Percentiles rank a stretch among this genome's conserved stretches.
phyloP scores from a whole-genome alignment of 345 rosid species.

The Brassica nigra region DNA sequence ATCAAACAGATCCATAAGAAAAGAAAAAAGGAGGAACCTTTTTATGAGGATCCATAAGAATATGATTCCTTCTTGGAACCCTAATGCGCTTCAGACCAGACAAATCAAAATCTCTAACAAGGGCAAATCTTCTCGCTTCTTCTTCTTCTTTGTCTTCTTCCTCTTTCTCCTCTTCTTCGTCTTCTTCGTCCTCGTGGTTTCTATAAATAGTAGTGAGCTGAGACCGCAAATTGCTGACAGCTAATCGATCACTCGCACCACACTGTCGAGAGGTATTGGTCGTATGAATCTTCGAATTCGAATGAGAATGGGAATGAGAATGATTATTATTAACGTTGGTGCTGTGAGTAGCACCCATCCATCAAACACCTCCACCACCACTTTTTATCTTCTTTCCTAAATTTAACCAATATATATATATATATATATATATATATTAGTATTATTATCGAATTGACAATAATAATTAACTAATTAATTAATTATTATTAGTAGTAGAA shows the following conservation, averaged over 20 bases:
- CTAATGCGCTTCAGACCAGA: slow-evolving; percentile 53
- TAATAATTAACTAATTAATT: neutral
- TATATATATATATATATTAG: neutral
- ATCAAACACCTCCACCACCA: slow-evolving; percentile 46
- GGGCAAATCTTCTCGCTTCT: slow-evolving; percentile 21
- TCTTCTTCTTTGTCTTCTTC: slow-evolving; percentile 32
- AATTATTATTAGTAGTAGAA: slow-evolving; percentile 27
- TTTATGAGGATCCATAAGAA: slow-evolving; percentile 68
- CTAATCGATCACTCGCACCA: slow-evolving; percentile 30
- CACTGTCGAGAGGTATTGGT: slow-evolving; percentile 36
- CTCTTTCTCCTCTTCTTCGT: slow-evolving; percentile 31
- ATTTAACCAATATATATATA: neutral
- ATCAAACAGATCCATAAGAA: slow-evolving; percentile 27
- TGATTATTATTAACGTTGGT: slow-evolving; percentile 30
- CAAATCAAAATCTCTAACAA: slow-evolving; percentile 55
- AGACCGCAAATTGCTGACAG: slow-evolving; percentile 38
- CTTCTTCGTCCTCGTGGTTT: slow-evolving; percentile 33
- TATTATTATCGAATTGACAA: slow-evolving; percentile 21
- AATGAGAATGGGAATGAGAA: slow-evolving; percentile 17
- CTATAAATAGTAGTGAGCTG: slow-evolving; percentile 40
- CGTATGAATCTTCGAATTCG: slow-evolving; percentile 18
- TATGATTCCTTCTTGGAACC: slow-evolving; percentile 58
- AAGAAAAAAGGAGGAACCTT: slow-evolving; percentile 52
- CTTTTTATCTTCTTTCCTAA: neutral
- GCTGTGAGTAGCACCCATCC: slow-evolving; percentile 45